phyloP scores from a whole-genome alignment of 225 moss, liverwort and hornwort species.

The Lunularia cruciata region DNA sequence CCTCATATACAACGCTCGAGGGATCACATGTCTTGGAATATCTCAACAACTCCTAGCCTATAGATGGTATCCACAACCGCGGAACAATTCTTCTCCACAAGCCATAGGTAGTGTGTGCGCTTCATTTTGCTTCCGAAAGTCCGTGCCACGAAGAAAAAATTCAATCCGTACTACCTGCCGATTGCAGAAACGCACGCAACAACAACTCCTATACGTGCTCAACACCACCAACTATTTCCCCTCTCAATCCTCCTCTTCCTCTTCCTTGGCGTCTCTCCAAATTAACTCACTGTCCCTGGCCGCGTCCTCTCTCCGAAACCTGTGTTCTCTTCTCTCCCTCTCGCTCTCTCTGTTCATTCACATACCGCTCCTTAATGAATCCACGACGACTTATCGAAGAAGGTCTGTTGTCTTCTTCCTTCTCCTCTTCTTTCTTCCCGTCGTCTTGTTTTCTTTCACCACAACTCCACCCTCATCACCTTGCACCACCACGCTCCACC shows the following conservation, averaged over 20 bases:
- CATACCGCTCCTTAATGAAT: slow-evolving; percentile 2
- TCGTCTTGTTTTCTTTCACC: background rate
- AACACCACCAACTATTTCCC: background rate
- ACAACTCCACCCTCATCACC: background rate
- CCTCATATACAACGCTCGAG: background rate
- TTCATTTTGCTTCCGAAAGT: background rate
- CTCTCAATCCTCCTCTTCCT: background rate
- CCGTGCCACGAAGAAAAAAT: background rate
- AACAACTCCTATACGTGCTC: background rate
- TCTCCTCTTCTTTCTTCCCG: background rate
- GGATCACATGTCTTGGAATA: background rate
- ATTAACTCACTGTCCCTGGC: slow-evolving; percentile 3
- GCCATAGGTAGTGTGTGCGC: background rate
- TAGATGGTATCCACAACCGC: background rate
- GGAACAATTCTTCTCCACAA: background rate
- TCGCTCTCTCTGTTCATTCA: slow-evolving; percentile 2
- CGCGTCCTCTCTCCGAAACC: background rate
- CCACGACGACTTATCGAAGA: no score
- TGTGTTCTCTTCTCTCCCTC: background rate
- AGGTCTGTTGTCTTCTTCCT: background rate
- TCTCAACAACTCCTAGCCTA: background rate
- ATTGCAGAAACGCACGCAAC: background rate
- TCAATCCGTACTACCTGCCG: background rate
- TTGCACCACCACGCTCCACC: background rate
- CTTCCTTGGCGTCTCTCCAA: no score